phyloP scores from a whole-genome alignment of 495 filamentous ascomycete species.

The Penicillium coffeae region DNA sequence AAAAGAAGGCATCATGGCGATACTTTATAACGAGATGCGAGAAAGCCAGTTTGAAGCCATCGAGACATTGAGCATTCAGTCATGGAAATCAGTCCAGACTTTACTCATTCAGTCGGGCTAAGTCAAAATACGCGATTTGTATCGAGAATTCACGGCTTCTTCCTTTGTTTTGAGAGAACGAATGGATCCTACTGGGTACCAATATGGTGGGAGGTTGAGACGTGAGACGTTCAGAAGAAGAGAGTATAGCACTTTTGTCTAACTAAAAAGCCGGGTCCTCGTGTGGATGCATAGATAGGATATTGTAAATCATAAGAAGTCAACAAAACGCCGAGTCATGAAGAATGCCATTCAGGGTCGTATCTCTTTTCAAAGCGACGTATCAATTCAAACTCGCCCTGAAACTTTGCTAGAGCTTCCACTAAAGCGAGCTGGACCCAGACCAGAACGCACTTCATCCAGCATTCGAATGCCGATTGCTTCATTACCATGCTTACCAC shows the following conservation, averaged over 20 bases:
- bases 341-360: slow-evolving; percentile 24
- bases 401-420: slow-evolving; percentile 20
- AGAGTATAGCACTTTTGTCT: slow-evolving; percentile 8
- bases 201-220: too few species aligned
- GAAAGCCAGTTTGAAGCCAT: slow-evolving; percentile 17
- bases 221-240: neutral
- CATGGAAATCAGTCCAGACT: slow-evolving; percentile 14
- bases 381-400: slow-evolving; percentile 25
- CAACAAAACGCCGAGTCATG: slow-evolving; percentile 27
- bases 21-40: slow-evolving; percentile 32
- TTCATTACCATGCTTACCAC: slow-evolving; percentile 77
- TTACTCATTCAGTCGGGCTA: slow-evolving; percentile 10
- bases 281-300: slow-evolving; percentile 17
- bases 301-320: slow-evolving; percentile 8
- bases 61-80: slow-evolving; percentile 8
- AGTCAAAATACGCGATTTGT: too few species aligned
- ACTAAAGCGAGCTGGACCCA: slow-evolving; percentile 63
- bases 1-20: slow-evolving; percentile 24
- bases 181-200: too few species aligned
- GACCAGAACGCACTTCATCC: slow-evolving; percentile 78
- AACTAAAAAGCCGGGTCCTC: slow-evolving; percentile 19
- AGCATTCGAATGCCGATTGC: slow-evolving; percentile 80
- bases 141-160: too few species aligned
- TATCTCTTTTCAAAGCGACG: slow-evolving; percentile 20
- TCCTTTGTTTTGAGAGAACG: too few species aligned